Percentiles rank a stretch among this genome's conserved stretches.
Evolutionary conservation across 805 yeast species (phyloP).

Genomic region (Candida endomychidarum): DNA sequence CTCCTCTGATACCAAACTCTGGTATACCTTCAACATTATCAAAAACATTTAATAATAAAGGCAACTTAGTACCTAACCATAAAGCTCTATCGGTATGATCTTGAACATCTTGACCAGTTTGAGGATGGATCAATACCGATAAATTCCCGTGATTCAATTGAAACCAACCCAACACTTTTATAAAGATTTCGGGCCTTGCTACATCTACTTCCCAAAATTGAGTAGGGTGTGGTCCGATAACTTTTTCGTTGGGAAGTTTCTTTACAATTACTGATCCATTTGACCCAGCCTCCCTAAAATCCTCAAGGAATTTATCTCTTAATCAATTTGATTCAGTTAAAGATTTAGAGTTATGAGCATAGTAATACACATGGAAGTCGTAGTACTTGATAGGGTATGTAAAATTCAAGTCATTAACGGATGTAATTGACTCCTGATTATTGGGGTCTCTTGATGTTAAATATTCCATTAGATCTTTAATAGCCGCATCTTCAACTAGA

Average conservation of each 20-base stretch:
- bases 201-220: conserved; percentile 38
- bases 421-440: conserved; percentile 18
- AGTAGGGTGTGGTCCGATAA: conserved; percentile 33
- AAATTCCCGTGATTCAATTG: conserved; percentile 29
- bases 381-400: conserved; percentile 28
- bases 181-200: conserved; percentile 28
- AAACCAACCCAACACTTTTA: conserved; percentile 29
- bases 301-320: conserved; percentile 21
- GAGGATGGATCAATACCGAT: conserved; percentile 34
- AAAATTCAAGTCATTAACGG: conserved; percentile 21
- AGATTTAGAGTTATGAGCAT: conserved; percentile 20
- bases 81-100: conserved; percentile 31
- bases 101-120: conserved; percentile 27
- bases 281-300: conserved; percentile 23
- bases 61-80: conserved; percentile 29
- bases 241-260: conserved; percentile 23
- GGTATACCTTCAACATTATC: conserved; percentile 19
- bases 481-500: background rate
- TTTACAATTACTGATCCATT: conserved; percentile 31
- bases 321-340: conserved; percentile 22
- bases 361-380: conserved; percentile 35
- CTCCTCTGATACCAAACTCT: conserved; percentile 27
- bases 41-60: conserved; percentile 15
- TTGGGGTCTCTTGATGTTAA: conserved; percentile 21
- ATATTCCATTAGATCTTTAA: conserved; percentile 24